Base-by-base conservation (phyloP, 2,329 filamentous ascomycete genomes). In the Colletotrichum filicis region DNA sequence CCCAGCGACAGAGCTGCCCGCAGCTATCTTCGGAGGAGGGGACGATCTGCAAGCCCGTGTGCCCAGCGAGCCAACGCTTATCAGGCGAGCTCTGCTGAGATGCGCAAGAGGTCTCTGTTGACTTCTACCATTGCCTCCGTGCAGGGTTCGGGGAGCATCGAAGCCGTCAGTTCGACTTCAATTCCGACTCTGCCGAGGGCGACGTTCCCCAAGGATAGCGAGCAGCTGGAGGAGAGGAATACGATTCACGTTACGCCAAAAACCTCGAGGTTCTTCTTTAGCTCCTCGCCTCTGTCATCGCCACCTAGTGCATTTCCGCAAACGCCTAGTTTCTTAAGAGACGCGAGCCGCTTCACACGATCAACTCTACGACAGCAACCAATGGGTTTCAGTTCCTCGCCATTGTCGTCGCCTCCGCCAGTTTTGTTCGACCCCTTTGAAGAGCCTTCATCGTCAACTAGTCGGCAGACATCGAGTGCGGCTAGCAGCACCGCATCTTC, bases 331-430 rank as follows among this genome's bases (percentile, higher is more conserved):
- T 55, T 22, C n/a, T 11, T 9, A 3, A 60, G 42, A 12, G 60
- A 26, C 19, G 26, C 9, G 14, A 30, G 30, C 19, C 19, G 55
- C 26, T 55, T 42, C 14, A 24, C 49, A 35, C 57, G 26, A 12
- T 68, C 69, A 4, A 63, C 30, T 35, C 65, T 63, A 19, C 30
- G 32, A 11, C 35, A 35, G n/a, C 58, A 35, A 1, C 46, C 28
- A 26, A n/a, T 65, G 49, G 42, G 32, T 8, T 65, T 65, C 26
- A 85, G 82, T 79, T 90, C 89, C 0, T 90, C 89, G 1, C 89
- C 89, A 0, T 81, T 91, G 14, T 91, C 89, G 0, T 91, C 89
- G 1, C 89, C 89, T 0, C 89, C 88, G 1, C 85, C 86, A 0
- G 78, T 84, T 24, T 80, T 88, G 11, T 89, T 88, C 67, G 88